Evolutionary conservation across 1,284 basidiomycete species (phyloP).

Genomic region (Rhodotorula sp.): DNA sequence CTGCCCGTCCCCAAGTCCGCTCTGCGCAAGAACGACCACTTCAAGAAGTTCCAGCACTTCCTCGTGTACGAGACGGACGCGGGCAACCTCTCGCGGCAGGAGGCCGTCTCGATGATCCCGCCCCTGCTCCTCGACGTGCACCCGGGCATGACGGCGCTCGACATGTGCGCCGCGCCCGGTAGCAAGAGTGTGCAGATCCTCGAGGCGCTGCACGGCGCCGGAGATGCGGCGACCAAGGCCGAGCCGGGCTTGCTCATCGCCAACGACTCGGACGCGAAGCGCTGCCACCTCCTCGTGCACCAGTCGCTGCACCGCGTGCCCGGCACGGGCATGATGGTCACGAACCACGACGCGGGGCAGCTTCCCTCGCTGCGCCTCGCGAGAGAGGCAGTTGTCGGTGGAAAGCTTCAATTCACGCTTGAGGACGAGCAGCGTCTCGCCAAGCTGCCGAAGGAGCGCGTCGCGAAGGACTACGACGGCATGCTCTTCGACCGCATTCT

Average conservation of each 20-base stretch:
- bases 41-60: slow-evolving; percentile 95
- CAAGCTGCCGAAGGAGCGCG: slow-evolving; percentile 43
- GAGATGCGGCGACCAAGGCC: background rate
- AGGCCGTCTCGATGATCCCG: slow-evolving; percentile 98
- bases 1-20: slow-evolving; percentile 88
- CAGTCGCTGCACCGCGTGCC: slow-evolving; percentile 88
- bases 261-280: slow-evolving; percentile 89
- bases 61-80: slow-evolving; percentile 98
- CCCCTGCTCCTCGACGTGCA: slow-evolving; percentile 93
- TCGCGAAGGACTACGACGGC: slow-evolving; percentile 47
- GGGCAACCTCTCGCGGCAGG: slow-evolving; percentile 93
- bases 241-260: slow-evolving; percentile 74
- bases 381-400: background rate
- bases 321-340: slow-evolving; percentile 88
- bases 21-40: slow-evolving; percentile 85
- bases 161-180: slow-evolving; percentile 99
- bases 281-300: slow-evolving; percentile 95
- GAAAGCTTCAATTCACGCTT: slow-evolving; percentile 15
- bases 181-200: slow-evolving; percentile 94
- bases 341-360: slow-evolving; percentile 90
- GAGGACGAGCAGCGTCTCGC: slow-evolving; percentile 36
- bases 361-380: slow-evolving; percentile 60
- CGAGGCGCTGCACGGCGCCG: slow-evolving; percentile 63
- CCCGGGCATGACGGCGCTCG: slow-evolving; percentile 85
- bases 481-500: slow-evolving; percentile 90